Percentiles rank a stretch among this genome's conserved stretches.
Conservation (phyloP, 345 rosid species). For the Punica granatum region DNA sequence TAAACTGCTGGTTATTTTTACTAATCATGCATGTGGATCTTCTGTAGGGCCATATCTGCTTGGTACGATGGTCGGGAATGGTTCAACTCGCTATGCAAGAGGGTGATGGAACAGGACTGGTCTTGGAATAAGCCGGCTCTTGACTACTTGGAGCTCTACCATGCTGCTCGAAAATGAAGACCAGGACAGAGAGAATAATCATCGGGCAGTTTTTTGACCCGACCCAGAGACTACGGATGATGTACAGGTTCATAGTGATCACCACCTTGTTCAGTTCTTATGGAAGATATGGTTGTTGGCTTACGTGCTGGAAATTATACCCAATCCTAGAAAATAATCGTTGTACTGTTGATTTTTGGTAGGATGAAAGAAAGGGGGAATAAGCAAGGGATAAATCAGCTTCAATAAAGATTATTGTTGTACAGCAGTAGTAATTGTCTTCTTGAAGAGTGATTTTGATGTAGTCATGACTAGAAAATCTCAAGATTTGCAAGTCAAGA, state of each 20-base stretch:
- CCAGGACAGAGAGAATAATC: background rate
- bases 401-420: slow-evolving; percentile 5
- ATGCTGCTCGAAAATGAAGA: slow-evolving; percentile 57
- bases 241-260: background rate
- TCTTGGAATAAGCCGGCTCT: slow-evolving; percentile 98
- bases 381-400: slow-evolving; percentile 2
- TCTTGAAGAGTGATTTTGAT: background rate
- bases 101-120: slow-evolving; percentile 98
- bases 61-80: slow-evolving; percentile 75
- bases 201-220: background rate
- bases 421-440: slow-evolving; percentile 4
- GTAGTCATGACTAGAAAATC: too few relatives aligned
- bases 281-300: background rate
- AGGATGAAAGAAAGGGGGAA: background rate
- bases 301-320: background rate
- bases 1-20: background rate
- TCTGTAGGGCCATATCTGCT: slow-evolving; percentile 67
- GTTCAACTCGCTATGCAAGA: slow-evolving; percentile 64
- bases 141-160: slow-evolving; percentile 92
- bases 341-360: background rate
- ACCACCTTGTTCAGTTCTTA: background rate
- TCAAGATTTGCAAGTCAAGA: background rate
- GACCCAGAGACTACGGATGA: background rate
- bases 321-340: background rate
- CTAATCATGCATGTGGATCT: background rate